A percentile compares a stretch with the other conserved stretches of the same genome.
Conservation (phyloP, 805 yeast genomes). For the Nakazawaea molendinolei region DNA sequence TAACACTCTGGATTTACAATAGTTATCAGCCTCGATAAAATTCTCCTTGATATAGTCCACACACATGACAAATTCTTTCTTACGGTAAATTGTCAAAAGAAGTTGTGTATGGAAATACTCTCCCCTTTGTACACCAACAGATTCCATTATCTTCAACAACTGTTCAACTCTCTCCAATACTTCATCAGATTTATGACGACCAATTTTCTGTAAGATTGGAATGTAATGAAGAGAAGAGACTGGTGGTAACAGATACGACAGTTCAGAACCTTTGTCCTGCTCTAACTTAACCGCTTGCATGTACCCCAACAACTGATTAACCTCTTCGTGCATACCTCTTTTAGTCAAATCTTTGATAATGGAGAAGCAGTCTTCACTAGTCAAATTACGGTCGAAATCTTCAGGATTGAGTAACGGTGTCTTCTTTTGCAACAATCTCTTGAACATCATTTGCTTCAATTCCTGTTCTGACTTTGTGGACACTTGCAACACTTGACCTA, state of each 20-base stretch:
- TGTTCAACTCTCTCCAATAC: conserved; percentile 1
- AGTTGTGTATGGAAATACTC: conserved; percentile 9
- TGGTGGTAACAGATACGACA: conserved; percentile 9
- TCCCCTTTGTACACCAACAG: conserved; percentile 5
- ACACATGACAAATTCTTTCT: conserved; percentile 5
- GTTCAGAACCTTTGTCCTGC: conserved; percentile 2
- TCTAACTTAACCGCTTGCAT: conserved; percentile 8
- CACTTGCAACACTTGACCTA: not conserved
- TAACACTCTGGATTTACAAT: not conserved
- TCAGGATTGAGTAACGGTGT: conserved; percentile 4
- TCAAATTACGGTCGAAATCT: conserved; percentile 1
- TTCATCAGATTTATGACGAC: conserved; percentile 8
- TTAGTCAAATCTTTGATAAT: conserved; percentile 7
- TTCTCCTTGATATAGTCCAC: conserved; percentile 5
- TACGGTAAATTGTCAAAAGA: conserved; percentile 10
- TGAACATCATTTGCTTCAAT: conserved; percentile 10
- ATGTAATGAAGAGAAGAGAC: conserved; percentile 7
- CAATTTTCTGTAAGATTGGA: conserved; percentile 9
- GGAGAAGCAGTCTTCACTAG: conserved; percentile 7
- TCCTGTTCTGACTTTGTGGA: conserved; percentile 8
- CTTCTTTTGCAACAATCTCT: conserved; percentile 8
- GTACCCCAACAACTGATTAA: conserved; percentile 3
- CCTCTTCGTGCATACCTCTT: conserved; percentile 8
- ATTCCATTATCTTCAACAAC: conserved; percentile 1
- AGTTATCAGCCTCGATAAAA: not conserved